Evolutionary conservation across 176 grass and related monocot species (phyloP), one percentile per base, ranked within the genome.

Genomic region (Paspalum vaginatum): DNA sequence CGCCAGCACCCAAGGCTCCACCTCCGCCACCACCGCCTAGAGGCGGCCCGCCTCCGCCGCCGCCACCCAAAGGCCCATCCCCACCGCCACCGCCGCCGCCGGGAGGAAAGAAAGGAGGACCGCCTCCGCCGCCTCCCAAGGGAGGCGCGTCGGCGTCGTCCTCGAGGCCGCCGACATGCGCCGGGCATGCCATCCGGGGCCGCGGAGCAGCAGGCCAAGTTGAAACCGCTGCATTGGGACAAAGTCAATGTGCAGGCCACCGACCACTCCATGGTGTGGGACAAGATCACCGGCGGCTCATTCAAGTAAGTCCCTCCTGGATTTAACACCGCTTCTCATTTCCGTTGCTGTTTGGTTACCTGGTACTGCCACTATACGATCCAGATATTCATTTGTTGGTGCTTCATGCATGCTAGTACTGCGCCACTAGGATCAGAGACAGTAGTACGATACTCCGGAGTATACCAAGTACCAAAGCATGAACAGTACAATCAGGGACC

Each of bases 221-320:
- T 98, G 55, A 98, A 98, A 86, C 96, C 96, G 9, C 74, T 98
- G 68, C 92, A 98, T 70, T 98, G 96, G 96, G 96, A 98, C 68
- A 94, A 95, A 83, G 64, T 93, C 75, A 98, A 94, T 73, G 86
- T 82, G 72, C 76, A 61, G 40, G 65, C 89, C 77, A 78, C 86
- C 27, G 88, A 95, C 50, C 96, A 95, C n/a, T 99, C 96, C 78
- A 95, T 99, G 96, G 96, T 99, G 59, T 99, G 96, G 96, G 92
- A 95, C 84, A 89, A 91, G 72, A 90, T 99, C 86, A 99, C 79
- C 57, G 79, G 52, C 24, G 92, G 96, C 51, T 99, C 96, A 56
- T 99, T 99, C 92, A 99, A 85, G 96, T 99, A 95, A 84, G 88
- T 10, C 25, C 50, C 18, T 57, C 54, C 45, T 84, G 39, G 84